Base-by-base conservation (phyloP, 495 filamentous ascomycete species). In the Cercophora scortea region DNA sequence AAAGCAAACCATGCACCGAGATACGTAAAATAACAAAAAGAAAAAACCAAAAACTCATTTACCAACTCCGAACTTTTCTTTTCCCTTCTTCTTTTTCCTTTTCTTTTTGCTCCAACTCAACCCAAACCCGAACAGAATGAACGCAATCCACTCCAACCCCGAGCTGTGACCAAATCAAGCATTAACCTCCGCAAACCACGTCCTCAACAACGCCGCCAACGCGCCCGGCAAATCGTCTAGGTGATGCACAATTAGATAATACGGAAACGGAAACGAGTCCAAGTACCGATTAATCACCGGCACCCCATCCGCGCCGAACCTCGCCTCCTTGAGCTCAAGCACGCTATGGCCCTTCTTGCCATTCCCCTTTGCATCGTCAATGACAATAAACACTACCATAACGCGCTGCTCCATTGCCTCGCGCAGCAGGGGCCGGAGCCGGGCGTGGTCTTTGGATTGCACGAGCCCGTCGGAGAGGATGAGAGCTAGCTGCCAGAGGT, bases 361-460 rank as follows among this genome's bases (percentile, higher is more conserved):
- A 59, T 55, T 50, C 1, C 47, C 58, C 0, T 77, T 76, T 7
- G 85, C 77, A 35, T 90, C 83, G 72, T 98, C 93, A 56, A 98
- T 86, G 55, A 99, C 86, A 45, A 99, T 85, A 59, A 97, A 99
- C 0, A 99, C 90, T 48, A 97, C 84, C 93, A 99, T 96, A 60
- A 99, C 91, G 9, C 89, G 75, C 67, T 96, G 89, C 66, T 96
- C 92, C 58, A 88, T 82, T 4, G 93, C 91, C 60, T 90, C 85
- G 7, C 93, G 72, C 5, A 97, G 82, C 18, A 97, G 77, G 16
- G 89, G 78, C 10, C 83, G 75, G 51, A 99, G 85, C 1, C 79
- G 75, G n/a, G 86, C 89, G 64, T 96, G 92, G 41, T 89, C 85
- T 13, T 68, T 61, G 36, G 71, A 73, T 58, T 95, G 88, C 52